Percentiles rank a stretch among this genome's conserved stretches.
These are phyloP conservation scores for Lasiodiplodia citricola DNA, from an alignment of 2,329 filamentous ascomycete species.

Conservation along the genomic window DNA sequence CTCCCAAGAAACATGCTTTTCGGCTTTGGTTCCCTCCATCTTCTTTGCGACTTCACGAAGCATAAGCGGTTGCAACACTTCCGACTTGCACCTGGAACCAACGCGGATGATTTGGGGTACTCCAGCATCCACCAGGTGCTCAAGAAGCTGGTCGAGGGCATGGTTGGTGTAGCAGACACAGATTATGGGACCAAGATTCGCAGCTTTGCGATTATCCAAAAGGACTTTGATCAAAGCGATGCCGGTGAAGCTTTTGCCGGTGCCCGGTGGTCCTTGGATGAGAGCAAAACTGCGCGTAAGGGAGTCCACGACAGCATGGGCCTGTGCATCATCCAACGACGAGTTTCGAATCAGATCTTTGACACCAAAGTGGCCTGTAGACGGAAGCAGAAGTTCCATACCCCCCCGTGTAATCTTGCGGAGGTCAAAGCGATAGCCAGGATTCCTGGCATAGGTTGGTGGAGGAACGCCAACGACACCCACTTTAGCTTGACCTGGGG, in stretches of 20 bases:
- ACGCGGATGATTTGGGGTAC: constrained; percentile 64
- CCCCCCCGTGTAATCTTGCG: constrained; percentile 26
- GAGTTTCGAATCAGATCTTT: constrained; percentile 30
- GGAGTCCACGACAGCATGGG: constrained; percentile 58
- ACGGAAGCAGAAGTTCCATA: constrained; percentile 27
- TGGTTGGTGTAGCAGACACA: constrained; percentile 58
- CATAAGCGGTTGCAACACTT: constrained; percentile 57
- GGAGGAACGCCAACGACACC: constrained; percentile 30
- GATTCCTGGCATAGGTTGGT: constrained; percentile 35
- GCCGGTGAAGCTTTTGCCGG: constrained; percentile 69
- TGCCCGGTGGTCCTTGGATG: constrained; percentile 74
- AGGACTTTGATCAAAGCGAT: constrained; percentile 64
- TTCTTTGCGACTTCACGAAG: constrained; percentile 43
- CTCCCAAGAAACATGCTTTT: constrained; percentile 43
- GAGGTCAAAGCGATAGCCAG: constrained; percentile 35
- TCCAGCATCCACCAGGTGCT: constrained; percentile 60
- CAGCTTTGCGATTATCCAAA: constrained; percentile 49
- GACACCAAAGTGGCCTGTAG: constrained; percentile 24
- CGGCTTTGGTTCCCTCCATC: constrained; percentile 45
- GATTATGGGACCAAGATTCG: constrained; percentile 53
- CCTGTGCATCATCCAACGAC: constrained; percentile 58
- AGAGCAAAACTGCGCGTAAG: constrained; percentile 62
- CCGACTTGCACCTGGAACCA: constrained; percentile 64
- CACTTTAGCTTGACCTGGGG: constrained; percentile 30
- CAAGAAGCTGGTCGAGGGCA: constrained; percentile 63